These are phyloP conservation scores for Mycena haematopus DNA, from an alignment of 768 basidiomycete species.

Conservation along the genomic window DNA sequence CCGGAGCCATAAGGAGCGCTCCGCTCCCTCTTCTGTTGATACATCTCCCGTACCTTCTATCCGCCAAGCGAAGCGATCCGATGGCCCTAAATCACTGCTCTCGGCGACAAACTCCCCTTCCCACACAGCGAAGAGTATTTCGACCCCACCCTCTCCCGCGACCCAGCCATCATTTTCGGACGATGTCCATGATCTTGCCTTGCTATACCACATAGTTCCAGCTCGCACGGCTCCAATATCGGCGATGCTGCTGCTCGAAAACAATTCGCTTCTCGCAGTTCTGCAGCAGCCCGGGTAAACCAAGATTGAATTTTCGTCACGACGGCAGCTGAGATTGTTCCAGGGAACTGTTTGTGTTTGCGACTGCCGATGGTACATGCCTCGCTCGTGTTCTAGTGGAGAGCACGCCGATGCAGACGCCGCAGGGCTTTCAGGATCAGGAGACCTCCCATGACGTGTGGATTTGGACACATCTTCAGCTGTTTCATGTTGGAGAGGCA, in stretches of 20 bases:
- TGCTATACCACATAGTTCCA: constrained; percentile 57
- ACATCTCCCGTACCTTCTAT: constrained; percentile 25
- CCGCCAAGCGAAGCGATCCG: constrained; percentile 37
- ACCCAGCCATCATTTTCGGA: constrained; percentile 36
- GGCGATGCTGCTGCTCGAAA: constrained; percentile 53
- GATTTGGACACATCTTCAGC: constrained; percentile 50
- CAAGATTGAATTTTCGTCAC: background rate
- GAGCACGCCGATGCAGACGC: constrained; percentile 33
- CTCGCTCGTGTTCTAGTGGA: constrained; percentile 40
- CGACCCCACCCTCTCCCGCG: constrained; percentile 47
- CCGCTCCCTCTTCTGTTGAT: constrained; percentile 21
- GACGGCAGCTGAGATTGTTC: background rate
- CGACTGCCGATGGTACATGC: constrained; percentile 56
- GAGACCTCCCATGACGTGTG: constrained; percentile 44
- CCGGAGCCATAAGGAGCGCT: constrained; percentile 48
- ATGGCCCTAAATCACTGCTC: constrained; percentile 49
- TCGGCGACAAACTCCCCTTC: constrained; percentile 54
- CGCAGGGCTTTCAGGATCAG: constrained; percentile 42
- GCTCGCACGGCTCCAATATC: constrained; percentile 49
- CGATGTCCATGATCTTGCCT: constrained; percentile 35
- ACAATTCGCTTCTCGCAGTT: constrained; percentile 51
- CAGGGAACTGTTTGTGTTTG: constrained; percentile 62
- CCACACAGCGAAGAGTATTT: constrained; percentile 46
- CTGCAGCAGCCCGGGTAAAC: constrained; percentile 73
- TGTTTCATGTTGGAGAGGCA: constrained; percentile 49